These are phyloP conservation scores for Exophiala aquamarina DNA, from an alignment of 2,329 filamentous ascomycete species.

Conservation along the genomic window DNA sequence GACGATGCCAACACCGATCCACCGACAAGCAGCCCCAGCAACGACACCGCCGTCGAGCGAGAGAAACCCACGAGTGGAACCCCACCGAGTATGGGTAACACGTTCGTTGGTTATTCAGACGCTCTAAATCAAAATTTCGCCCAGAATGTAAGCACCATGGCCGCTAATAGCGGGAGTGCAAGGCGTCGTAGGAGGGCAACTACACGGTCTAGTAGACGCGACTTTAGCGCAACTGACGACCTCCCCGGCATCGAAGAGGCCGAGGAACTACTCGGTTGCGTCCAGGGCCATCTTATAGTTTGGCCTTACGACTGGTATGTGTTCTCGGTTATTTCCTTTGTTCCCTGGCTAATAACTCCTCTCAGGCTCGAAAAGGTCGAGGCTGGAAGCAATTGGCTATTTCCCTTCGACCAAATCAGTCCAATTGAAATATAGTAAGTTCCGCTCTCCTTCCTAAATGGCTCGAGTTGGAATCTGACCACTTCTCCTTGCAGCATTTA, in stretches of 20 bases:
- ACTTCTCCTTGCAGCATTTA: neutral
- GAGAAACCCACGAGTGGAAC: conserved; percentile 15
- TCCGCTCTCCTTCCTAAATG: neutral
- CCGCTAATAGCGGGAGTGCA: conserved; percentile 20
- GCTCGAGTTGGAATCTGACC: neutral
- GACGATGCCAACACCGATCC: conserved; percentile 13
- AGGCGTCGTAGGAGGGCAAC: conserved; percentile 44
- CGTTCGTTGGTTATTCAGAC: conserved; percentile 21
- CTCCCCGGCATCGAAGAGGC: conserved; percentile 73
- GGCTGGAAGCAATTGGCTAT: conserved; percentile 91
- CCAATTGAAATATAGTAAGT: conserved; percentile 95
- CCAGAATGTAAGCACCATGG: neutral
- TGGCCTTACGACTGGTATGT: conserved; percentile 90
- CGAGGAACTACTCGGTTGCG: conserved; percentile 74
- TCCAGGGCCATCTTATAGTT: conserved; percentile 84
- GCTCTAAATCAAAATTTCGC: conserved; percentile 18
- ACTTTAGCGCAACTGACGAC: conserved; percentile 64
- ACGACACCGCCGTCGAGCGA: conserved; percentile 18
- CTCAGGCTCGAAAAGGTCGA: conserved; percentile 79
- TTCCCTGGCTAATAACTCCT: conserved; percentile 1
- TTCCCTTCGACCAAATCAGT: conserved; percentile 92
- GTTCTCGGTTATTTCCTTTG: conserved; percentile 4
- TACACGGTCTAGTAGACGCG: conserved; percentile 47
- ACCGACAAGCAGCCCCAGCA: conserved; percentile 18
- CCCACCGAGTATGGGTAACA: conserved; percentile 9